These are phyloP conservation scores for Thoreauomyces humboldtii DNA, from an alignment of 192 early-diverging fungal species.

Conservation along the genomic window DNA sequence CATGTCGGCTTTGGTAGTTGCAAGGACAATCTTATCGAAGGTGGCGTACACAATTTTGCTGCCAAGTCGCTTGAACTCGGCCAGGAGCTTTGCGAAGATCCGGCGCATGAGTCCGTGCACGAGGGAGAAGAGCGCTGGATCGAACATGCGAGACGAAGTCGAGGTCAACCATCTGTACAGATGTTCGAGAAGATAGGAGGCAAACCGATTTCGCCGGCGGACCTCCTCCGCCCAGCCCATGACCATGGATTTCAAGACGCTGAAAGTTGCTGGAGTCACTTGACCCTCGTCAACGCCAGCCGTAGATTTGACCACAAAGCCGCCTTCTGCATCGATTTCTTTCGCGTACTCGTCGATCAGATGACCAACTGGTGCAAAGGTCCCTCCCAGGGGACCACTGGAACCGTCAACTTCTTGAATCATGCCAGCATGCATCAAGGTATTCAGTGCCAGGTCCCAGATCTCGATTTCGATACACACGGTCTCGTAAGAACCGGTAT, in stretches of 20 bases:
- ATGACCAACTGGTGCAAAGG: constrained; percentile 23
- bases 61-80: constrained; percentile 77
- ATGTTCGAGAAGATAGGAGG: constrained; percentile 66
- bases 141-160: constrained; percentile 70
- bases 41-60: constrained; percentile 74
- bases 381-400: background rate
- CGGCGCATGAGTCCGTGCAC: constrained; percentile 89
- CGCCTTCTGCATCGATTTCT: constrained; percentile 32
- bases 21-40: constrained; percentile 77
- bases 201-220: constrained; percentile 54
- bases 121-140: constrained; percentile 75
- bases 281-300: constrained; percentile 33
- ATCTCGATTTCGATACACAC: constrained; percentile 85
- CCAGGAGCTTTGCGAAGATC: constrained; percentile 79
- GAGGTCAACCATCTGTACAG: constrained; percentile 86
- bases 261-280: constrained; percentile 59
- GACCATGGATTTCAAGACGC: constrained; percentile 73
- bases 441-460: constrained; percentile 76
- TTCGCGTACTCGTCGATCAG: constrained; percentile 64
- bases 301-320: constrained; percentile 43
- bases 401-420: constrained; percentile 78
- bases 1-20: constrained; percentile 74
- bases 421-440: constrained; percentile 70
- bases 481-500: constrained; percentile 72
- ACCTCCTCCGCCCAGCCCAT: constrained; percentile 76